Evolutionary conservation across 352 stramenopile genomes (phyloP), one percentile per base, ranked within the genome.

Genomic region (Pythium dissotocum): DNA sequence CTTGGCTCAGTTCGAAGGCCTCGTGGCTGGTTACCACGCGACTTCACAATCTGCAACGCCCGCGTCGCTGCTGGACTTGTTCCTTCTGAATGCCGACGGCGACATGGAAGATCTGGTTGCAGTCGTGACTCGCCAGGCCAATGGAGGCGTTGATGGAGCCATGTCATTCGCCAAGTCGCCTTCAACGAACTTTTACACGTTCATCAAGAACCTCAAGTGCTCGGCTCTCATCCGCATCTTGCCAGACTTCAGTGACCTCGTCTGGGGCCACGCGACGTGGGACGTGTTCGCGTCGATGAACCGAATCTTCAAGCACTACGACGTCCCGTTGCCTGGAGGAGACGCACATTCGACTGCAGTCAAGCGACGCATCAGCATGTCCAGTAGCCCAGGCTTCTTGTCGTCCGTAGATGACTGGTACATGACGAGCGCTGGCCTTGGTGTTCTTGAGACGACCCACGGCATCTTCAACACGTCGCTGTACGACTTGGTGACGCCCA

Each of bases 351-450:
- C 46, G 7, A 67, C 58, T 5, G 63, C 65, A 16, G 56, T 67
- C 24, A 65, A 76, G 35, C 63, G 72, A 6, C 70, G 78, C 49
- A 83, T 89, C 46, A 89, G 80, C 51, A 92, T 94, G 77, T 90
- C 80, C 10, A 91, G 82, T 40, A 93, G 85, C 36, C 85, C 85
- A 21, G 87, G 85, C 9, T 90, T 89, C 55, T 54, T 95, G 6
- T 86, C 83, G 42, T 94, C 85, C 0, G 73, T 91, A 5, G 88
- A 95, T 62, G 88, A 94, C 66, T 95, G 83, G 73, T 95, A 94
- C 72, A 78, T 93, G 71, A 79, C 81, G 4, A 72, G 72, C 49
- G 70, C 68, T n/a, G 80, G 80, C 0, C 56, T 89, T 8, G 72
- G 71, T 6, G 56, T 88, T n/a, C 77, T 90, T 63, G 83, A 95